A percentile compares a stretch with the other conserved stretches of the same genome.
These are phyloP conservation scores for Tilletia setariae DNA, from an alignment of 1,284 basidiomycete genomes.

Conservation along the genomic window DNA sequence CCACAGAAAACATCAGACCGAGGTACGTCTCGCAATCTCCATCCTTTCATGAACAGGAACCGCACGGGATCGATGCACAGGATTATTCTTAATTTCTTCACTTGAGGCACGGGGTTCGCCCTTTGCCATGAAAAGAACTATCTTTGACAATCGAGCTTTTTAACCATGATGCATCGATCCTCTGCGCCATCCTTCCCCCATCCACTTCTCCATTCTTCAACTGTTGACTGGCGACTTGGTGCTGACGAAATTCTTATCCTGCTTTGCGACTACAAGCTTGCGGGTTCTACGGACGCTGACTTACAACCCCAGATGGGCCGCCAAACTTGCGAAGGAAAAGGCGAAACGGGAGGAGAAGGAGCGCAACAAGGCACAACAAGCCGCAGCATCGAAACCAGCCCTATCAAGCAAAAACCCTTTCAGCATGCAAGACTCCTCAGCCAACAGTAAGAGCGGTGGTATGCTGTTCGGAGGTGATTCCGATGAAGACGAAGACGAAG, in stretches of 20 bases:
- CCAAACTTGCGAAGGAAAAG: constrained; percentile 47
- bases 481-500: constrained; percentile 13
- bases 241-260: constrained; percentile 1
- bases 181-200: neutral
- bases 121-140: constrained; percentile 42
- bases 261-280: constrained; percentile 29
- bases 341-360: constrained; percentile 26
- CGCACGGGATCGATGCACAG: constrained; percentile 27
- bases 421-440: neutral
- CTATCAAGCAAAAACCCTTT: constrained; percentile 26
- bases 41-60: neutral
- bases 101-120: constrained; percentile 38
- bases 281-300: constrained; percentile 47
- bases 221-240: neutral
- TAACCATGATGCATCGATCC: constrained; percentile 46
- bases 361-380: constrained; percentile 24
- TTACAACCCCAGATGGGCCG: constrained; percentile 50
- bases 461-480: constrained; percentile 36
- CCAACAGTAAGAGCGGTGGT: constrained; percentile 14
- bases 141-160: constrained; percentile 54
- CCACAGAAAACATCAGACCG: neutral
- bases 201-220: constrained; percentile 1
- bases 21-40: neutral
- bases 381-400: constrained; percentile 1
- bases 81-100: constrained; percentile 55